A percentile compares a stretch with the other conserved stretches of the same genome.
Conservation (phyloP, 2,329 filamentous ascomycete species). For the Colletotrichum noveboracense region DNA sequence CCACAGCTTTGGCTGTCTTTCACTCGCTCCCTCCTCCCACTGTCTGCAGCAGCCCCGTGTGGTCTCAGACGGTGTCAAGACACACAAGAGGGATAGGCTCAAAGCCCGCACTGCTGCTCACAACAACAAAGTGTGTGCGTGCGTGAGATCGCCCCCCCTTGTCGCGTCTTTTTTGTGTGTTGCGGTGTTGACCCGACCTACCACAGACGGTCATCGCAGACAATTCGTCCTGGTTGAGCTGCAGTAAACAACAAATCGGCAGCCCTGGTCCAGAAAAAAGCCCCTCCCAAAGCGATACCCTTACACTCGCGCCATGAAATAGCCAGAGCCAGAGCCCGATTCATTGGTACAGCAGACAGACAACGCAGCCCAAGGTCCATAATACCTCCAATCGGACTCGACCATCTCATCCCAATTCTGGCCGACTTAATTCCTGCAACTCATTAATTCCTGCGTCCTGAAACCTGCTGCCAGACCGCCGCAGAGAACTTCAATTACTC, state of each 20-base stretch:
- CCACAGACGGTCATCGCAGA: constrained; percentile 8
- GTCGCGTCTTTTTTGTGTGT: constrained; percentile 9
- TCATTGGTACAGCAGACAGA: constrained; percentile 37
- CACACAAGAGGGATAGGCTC: constrained; percentile 3
- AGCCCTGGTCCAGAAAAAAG: constrained; percentile 16
- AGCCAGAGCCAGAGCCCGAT: constrained; percentile 32
- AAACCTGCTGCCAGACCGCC: constrained; percentile 6
- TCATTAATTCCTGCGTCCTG: constrained; percentile 20
- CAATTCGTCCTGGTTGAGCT: background rate
- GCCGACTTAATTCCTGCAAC: constrained; percentile 21
- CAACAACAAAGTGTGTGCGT: constrained; percentile 4
- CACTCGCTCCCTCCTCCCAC: background rate
- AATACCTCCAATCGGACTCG: constrained; percentile 19
- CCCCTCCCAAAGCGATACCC: background rate
- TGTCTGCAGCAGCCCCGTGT: constrained; percentile 1
- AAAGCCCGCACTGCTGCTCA: constrained; percentile 17
- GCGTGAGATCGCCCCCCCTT: constrained; percentile 1
- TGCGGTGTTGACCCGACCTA: constrained; percentile 7
- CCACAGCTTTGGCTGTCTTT: background rate
- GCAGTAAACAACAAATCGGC: constrained; percentile 38
- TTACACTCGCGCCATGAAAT: constrained; percentile 46
- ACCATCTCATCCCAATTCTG: constrained; percentile 14
- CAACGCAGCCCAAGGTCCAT: constrained; percentile 10
- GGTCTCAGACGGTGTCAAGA: constrained; percentile 6
- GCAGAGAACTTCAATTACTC: background rate